Percentiles rank a stretch among this genome's conserved stretches.
Evolutionary conservation across 257 asterid species (phyloP).

Genomic region (Agastache rugosa): DNA sequence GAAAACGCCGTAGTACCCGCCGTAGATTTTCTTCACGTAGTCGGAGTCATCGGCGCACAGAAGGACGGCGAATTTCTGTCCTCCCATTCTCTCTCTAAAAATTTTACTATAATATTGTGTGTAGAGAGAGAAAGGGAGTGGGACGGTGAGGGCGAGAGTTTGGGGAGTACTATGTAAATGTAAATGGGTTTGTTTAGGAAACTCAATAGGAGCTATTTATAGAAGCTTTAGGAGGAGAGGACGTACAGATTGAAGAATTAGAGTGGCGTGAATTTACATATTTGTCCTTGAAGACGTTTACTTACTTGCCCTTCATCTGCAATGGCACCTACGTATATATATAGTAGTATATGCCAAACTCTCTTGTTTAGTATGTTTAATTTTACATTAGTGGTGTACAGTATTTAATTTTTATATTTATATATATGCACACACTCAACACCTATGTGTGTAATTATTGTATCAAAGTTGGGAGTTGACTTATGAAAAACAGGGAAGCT

Average conservation of each 20-base stretch:
- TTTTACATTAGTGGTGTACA: too few species aligned
- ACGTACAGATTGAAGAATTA: conserved; percentile 12
- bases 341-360: neutral
- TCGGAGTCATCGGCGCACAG: conserved; percentile 92
- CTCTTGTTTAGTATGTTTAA: too few species aligned
- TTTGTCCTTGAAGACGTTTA: conserved; percentile 34
- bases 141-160: conserved; percentile 5
- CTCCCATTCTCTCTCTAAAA: conserved; percentile 55
- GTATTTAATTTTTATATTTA: too few species aligned
- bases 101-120: neutral
- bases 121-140: conserved; percentile 39
- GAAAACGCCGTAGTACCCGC: conserved; percentile 88
- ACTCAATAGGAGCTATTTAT: conserved; percentile 21
- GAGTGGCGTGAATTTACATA: conserved; percentile 28
- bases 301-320: conserved; percentile 7
- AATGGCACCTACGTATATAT: too few species aligned
- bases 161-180: conserved; percentile 3
- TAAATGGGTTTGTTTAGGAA: conserved; percentile 31
- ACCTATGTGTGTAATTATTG: too few species aligned
- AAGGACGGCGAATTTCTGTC: conserved; percentile 69
- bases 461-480: too few species aligned
- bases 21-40: conserved; percentile 83
- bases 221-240: neutral
- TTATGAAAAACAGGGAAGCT: too few species aligned
- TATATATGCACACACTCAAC: too few species aligned